Evolutionary conservation across 176 grass and related monocot species (phyloP), one percentile per base, ranked within the genome.

Genomic region (Carex parvula): DNA sequence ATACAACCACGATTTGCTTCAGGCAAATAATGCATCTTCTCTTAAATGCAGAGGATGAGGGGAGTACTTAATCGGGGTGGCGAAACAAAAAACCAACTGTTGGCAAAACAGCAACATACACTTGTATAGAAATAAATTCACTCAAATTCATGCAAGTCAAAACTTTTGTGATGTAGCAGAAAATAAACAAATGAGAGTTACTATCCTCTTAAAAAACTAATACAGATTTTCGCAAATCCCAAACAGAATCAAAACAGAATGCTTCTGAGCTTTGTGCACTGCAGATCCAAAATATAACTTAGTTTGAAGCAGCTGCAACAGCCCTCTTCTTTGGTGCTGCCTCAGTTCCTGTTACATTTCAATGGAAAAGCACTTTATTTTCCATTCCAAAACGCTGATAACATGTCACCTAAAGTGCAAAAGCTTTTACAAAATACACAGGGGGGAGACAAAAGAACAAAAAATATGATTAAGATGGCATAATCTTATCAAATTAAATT

Each of bases 301-400:
- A 89, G 75, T 75, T 89, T 69, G 84, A 64, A 15, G 88, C 82
- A 42, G 90, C 84, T 17, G 90, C 86, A 63, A 79, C 82, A 18
- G 86, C 90, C 81, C 83, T 95, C 79, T 85, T 95, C 90, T 87
- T 92, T 53, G 93, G 83, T 60, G 83, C 84, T 10, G 93, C 90
- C 79, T 92, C 79, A n/a, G 93, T 90, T 32, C 93, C 93, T 92
- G 72, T 0, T 53, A 18, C 16, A 64, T 56, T 29, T 14, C 2
- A 48, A 54, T 50, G 24, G 20, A 20, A 52, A 88, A 33, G 17
- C 6, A 14, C 15, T 35, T 39, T 22, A 41, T 6, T 18, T 71
- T 60, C 17, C 8, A 57, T 79, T 35, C 55, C 21, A 63, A 85
- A 42, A 42, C 65, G 9, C 26, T 26, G 56, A 42, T 17, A 26